These are phyloP conservation scores for Paraglomus occultum DNA, from an alignment of 192 early-diverging fungal species.

Conservation along the genomic window DNA sequence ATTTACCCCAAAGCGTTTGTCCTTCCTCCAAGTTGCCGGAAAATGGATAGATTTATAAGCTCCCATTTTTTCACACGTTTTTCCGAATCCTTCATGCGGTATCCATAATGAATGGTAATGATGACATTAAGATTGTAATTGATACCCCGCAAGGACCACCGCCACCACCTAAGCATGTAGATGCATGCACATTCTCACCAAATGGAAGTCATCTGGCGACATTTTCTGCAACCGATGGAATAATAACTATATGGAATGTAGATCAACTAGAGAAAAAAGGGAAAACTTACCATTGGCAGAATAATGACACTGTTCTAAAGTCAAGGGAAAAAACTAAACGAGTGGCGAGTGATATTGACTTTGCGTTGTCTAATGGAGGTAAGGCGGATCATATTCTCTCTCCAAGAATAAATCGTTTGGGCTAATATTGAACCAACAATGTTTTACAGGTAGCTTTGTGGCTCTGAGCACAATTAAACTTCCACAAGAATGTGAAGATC, in stretches of 20 bases:
- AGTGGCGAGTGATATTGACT: neutral
- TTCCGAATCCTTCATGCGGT: too few species aligned
- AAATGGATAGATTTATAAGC: too few species aligned
- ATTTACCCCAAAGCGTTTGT: too few species aligned
- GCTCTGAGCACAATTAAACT: constrained; percentile 9
- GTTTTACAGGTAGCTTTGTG: neutral
- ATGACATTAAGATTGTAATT: too few species aligned
- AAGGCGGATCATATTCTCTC: neutral
- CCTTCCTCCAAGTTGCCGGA: too few species aligned
- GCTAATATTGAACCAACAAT: too few species aligned
- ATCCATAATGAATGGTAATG: too few species aligned
- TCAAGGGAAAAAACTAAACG: neutral
- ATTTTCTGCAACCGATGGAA: constrained; percentile 2
- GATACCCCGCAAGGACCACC: too few species aligned
- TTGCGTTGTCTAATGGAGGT: constrained; percentile 10
- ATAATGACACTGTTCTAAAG: neutral
- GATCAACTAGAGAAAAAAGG: too few species aligned
- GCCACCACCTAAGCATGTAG: neutral
- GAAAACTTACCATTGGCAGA: too few species aligned
- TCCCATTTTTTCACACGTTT: too few species aligned
- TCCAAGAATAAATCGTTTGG: too few species aligned
- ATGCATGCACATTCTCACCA: constrained; percentile 5
- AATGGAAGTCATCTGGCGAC: constrained; percentile 4
- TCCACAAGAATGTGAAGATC: neutral
- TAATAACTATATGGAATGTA: neutral